These are phyloP conservation scores for Boehmeria nivea DNA, from an alignment of 306 rosid species.

Conservation along the genomic window DNA sequence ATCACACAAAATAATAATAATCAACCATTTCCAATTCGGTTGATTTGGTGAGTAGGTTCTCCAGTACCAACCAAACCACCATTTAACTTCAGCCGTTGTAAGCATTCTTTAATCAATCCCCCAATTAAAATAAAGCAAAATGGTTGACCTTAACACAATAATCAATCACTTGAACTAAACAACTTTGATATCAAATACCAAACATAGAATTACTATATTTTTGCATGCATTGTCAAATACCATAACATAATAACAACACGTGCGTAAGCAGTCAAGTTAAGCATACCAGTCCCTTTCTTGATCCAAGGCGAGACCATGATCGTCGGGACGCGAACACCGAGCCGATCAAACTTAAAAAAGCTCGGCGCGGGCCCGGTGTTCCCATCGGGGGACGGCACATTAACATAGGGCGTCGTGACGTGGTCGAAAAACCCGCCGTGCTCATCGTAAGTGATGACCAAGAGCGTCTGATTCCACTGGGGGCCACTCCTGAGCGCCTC, in stretches of 20 bases:
- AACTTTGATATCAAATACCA: too few species aligned
- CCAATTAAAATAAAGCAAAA: too few species aligned
- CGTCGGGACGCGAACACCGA: conserved; percentile 95
- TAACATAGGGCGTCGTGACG: conserved; percentile 75
- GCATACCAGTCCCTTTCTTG: conserved; percentile 87
- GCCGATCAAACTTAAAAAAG: conserved; percentile 96
- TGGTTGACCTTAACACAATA: conserved; percentile 15
- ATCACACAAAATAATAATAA: too few species aligned
- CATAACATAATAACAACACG: too few species aligned
- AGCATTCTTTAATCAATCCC: too few species aligned
- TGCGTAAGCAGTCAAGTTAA: neutral
- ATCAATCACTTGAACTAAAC: neutral
- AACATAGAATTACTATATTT: too few species aligned
- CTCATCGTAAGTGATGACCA: conserved; percentile 87
- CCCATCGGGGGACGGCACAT: conserved; percentile 92
- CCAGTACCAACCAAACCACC: too few species aligned
- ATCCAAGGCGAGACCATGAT: conserved; percentile 99
- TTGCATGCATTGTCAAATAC: too few species aligned
- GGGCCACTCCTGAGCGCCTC: conserved; percentile 89
- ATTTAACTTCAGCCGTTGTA: too few species aligned
- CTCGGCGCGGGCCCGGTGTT: conserved; percentile 94
- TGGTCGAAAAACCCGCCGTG: conserved; percentile 97
- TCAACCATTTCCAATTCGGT: too few species aligned
- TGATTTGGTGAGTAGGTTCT: too few species aligned
- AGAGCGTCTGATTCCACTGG: conserved; percentile 89